These are phyloP conservation scores for Dictyostelium intermedium DNA, from an alignment of 78 protist genomes.

Conservation along the genomic window DNA sequence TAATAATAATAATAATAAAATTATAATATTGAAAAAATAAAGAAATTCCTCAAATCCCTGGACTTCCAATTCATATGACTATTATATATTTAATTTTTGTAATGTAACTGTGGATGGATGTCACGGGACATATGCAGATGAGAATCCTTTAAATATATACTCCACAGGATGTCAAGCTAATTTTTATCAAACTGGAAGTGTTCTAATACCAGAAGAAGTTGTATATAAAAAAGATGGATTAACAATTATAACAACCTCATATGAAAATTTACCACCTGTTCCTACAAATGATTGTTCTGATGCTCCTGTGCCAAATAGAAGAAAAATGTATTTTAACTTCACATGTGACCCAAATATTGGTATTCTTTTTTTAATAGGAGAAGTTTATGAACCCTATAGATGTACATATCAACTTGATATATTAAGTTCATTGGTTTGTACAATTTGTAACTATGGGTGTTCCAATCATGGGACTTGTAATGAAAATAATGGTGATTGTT, in stretches of 20 bases:
- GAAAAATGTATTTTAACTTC: background rate
- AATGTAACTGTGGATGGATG: background rate
- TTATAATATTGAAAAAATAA: too few species aligned
- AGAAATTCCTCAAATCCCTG: background rate
- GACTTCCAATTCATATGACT: background rate
- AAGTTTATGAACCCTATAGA: background rate
- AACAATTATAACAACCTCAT: background rate
- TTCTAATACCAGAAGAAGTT: too few species aligned
- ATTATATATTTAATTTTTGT: background rate
- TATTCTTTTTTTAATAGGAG: too few species aligned
- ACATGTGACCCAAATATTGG: background rate
- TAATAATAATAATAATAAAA: too few species aligned
- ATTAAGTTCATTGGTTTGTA: background rate
- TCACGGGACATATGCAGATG: background rate
- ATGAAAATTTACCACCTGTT: background rate
- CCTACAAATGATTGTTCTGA: background rate
- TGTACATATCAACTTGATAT: background rate
- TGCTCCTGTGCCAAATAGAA: background rate
- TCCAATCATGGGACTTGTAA: background rate
- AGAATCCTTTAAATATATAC: background rate
- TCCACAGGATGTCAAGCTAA: background rate
- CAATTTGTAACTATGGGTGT: background rate
- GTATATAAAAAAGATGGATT: background rate
- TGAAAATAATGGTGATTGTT: too few species aligned
- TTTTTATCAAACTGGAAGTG: background rate